Conservation (phyloP, 805 yeast species). For the Zygoascus flipseniorum region DNA sequence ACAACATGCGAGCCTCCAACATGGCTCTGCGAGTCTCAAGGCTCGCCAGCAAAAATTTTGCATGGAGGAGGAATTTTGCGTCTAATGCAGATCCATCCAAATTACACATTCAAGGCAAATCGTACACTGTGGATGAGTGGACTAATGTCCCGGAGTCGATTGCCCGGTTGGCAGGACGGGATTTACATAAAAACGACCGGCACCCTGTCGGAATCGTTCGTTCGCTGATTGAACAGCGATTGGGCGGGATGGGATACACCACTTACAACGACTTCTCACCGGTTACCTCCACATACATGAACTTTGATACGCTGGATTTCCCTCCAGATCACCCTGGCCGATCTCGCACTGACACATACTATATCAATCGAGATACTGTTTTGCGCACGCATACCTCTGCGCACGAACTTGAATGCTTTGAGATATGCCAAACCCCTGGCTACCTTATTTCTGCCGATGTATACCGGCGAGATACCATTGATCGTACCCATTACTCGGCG, state of each 20-base stretch:
- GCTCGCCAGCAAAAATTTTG: background rate
- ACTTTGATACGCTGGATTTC: constrained; percentile 88
- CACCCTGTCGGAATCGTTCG: constrained; percentile 90
- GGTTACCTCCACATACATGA: constrained; percentile 70
- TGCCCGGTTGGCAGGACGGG: constrained; percentile 55
- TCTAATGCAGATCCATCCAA: background rate
- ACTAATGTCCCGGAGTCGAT: constrained; percentile 81
- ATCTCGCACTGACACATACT: constrained; percentile 86
- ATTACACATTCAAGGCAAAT: constrained; percentile 37
- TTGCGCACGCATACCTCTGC: constrained; percentile 95
- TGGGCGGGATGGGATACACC: constrained; percentile 56
- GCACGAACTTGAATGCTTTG: constrained; percentile 84
- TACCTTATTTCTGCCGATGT: constrained; percentile 93
- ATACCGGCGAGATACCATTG: constrained; percentile 90
- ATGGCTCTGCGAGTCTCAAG: background rate
- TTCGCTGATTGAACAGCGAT: constrained; percentile 58
- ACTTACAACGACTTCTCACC: constrained; percentile 77
- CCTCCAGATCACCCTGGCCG: constrained; percentile 92
- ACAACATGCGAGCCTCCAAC: background rate
- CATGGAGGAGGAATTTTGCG: no score
- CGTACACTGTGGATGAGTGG: constrained; percentile 60
- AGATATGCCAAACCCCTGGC: constrained; percentile 61
- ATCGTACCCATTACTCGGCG: constrained; percentile 92
- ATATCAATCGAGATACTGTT: constrained; percentile 61
- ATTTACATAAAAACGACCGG: constrained; percentile 59